Percentiles rank a stretch among this genome's conserved stretches.
These are phyloP conservation scores for Hypoxylon sp. DNA, from an alignment of 2,329 filamentous ascomycete genomes.

Conservation along the genomic window DNA sequence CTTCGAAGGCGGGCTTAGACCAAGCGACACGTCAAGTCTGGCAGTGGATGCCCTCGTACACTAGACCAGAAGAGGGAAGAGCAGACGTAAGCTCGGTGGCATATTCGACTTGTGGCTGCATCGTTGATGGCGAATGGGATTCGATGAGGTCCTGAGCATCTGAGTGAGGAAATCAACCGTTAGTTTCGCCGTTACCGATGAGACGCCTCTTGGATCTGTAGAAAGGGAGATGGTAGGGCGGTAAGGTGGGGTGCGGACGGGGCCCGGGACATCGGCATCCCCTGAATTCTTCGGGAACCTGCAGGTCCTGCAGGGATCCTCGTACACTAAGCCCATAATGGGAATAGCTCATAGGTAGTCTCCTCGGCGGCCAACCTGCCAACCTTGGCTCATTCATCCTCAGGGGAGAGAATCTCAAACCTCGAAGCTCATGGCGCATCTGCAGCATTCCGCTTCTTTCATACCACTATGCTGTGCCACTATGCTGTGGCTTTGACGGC, in stretches of 20 bases:
- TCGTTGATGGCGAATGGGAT: too few relatives aligned
- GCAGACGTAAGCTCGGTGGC: not conserved
- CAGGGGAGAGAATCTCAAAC: too few relatives aligned
- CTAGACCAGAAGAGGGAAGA: slow-evolving; percentile 7
- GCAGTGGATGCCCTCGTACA: slow-evolving; percentile 12
- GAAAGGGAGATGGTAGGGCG: too few relatives aligned
- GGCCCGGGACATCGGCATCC: too few relatives aligned
- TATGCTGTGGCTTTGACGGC: not conserved
- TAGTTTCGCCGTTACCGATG: too few relatives aligned
- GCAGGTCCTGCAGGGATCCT: slow-evolving; percentile 20
- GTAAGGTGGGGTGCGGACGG: not conserved
- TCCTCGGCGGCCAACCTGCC: too few relatives aligned
- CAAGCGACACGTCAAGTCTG: not conserved
- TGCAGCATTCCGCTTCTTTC: not conserved
- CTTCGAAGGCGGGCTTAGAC: not conserved
- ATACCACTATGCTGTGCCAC: not conserved
- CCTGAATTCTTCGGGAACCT: too few relatives aligned
- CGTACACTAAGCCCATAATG: slow-evolving; percentile 26
- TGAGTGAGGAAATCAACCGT: too few relatives aligned
- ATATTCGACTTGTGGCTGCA: not conserved
- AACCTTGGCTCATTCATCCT: too few relatives aligned
- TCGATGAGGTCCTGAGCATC: too few relatives aligned
- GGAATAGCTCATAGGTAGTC: slow-evolving; percentile 3
- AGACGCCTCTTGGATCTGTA: too few relatives aligned
- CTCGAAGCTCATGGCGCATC: not conserved